phyloP scores from a whole-genome alignment of 805 yeast species.

The Saturnispora sekii region DNA sequence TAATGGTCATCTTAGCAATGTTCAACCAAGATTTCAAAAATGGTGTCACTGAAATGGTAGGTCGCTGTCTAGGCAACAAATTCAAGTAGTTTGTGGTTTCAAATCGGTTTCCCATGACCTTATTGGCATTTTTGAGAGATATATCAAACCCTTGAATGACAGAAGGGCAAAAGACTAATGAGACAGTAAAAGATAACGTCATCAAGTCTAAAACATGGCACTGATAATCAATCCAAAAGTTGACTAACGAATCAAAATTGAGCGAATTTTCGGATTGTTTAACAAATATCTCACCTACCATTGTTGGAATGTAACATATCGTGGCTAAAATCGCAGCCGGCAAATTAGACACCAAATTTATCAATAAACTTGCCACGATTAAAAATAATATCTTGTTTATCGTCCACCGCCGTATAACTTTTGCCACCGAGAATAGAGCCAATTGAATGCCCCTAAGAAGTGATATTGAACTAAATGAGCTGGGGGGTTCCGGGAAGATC shows the following conservation, averaged over 20 bases:
- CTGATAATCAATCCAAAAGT: slow-evolving; percentile 7
- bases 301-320: not conserved
- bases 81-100: not conserved
- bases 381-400: not conserved
- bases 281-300: not conserved
- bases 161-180: slow-evolving; percentile 2
- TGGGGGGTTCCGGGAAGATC: slow-evolving; percentile 46
- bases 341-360: not conserved
- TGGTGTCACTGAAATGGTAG: not conserved
- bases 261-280: not conserved
- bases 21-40: not conserved
- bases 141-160: not conserved
- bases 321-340: not conserved
- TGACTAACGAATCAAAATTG: not conserved
- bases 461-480: slow-evolving; percentile 40
- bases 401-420: not conserved
- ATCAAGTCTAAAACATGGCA: slow-evolving; percentile 7
- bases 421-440: slow-evolving; percentile 26
- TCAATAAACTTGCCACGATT: not conserved
- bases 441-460: slow-evolving; percentile 47
- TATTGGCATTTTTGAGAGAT: not conserved
- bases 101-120: slow-evolving; percentile 1
- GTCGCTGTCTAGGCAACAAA: not conserved
- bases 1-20: too few relatives aligned
- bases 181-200: not conserved